Base-by-base conservation (phyloP, 2,329 filamentous ascomycete species). In the Penicillium sp. region DNA sequence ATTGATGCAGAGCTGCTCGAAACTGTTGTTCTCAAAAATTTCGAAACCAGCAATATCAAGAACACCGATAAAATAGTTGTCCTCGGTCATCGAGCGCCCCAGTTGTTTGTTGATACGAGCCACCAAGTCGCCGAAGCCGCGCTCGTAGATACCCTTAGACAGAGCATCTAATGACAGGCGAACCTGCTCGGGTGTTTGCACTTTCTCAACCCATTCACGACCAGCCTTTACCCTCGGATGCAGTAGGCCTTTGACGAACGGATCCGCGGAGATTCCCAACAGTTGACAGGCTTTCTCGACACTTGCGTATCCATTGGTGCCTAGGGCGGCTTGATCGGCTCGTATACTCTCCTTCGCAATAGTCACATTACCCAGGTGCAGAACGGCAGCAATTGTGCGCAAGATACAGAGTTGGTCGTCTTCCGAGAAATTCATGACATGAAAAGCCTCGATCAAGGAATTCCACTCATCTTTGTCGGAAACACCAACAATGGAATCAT, bases 41-140 rank as follows among this genome's bases (percentile, higher is more conserved):
- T 99, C 95, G 75, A 99, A 99, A 59, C 95, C 95, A 62, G 96
- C 96, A 75, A 99, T 99, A 85, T 99, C 95, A 43, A 99, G 87
- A 9, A 99, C 95, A 53, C 95, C 95, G 64, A 99, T 99, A 76
- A 99, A 99, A 68, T 91, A 89, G 1, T 90, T 93, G 70, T 98
- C 93, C 58, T 99, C 93, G 49, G 89, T 88, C 71, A 90, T 85
- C 3, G 91, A 90, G 43, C 91, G 87, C 71, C 98, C 93, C 4
- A 99, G 84, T 70, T 96, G 93, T 52, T 83, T 84, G 72, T 99
- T 99, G 79, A 99, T 97, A 51, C 92, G 88, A 49, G 85, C 86
- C 3, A 99, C 96, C 3, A 99, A 84, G 64, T 97, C 90, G 27
- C 95, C 93, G 68, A 99, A 99, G 0, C 90, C 90, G 58, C 96